Conservation (phyloP, 2,329 filamentous ascomycete species). For the Lasiodiplodia sp. region DNA sequence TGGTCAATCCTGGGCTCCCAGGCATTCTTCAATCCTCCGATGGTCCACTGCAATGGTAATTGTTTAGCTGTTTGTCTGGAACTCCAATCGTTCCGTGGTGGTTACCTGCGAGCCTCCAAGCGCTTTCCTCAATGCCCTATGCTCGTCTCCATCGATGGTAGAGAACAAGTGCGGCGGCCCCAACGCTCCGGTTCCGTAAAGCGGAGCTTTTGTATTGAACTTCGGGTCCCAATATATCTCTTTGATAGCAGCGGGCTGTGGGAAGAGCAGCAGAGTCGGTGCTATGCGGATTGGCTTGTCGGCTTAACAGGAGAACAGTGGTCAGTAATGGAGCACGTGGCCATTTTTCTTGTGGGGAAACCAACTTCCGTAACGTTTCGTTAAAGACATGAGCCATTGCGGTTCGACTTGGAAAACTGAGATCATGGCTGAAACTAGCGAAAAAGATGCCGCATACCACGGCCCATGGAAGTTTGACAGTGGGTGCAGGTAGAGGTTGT, state of each 20-base stretch:
- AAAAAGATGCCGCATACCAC: constrained; percentile 23
- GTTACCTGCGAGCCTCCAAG: constrained; percentile 37
- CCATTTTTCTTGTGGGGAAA: constrained; percentile 26
- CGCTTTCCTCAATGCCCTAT: constrained; percentile 47
- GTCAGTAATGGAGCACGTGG: neutral
- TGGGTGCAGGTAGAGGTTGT: constrained; percentile 23
- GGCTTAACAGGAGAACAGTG: constrained; percentile 29
- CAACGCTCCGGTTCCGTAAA: constrained; percentile 48
- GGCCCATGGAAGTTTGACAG: constrained; percentile 21
- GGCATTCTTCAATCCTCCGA: constrained; percentile 49
- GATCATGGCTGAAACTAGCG: constrained; percentile 34
- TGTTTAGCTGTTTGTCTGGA: neutral
- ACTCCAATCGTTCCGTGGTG: fast-evolving
- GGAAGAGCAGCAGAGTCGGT: constrained; percentile 49
- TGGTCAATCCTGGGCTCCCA: constrained; percentile 50
- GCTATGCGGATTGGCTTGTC: constrained; percentile 49
- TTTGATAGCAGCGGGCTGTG: constrained; percentile 44
- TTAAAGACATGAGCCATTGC: constrained; percentile 40
- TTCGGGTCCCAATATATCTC: constrained; percentile 52
- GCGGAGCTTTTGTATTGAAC: constrained; percentile 45
- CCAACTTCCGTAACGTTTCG: constrained; percentile 39
- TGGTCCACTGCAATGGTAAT: constrained; percentile 40
- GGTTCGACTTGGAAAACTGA: constrained; percentile 41
- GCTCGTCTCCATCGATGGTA: constrained; percentile 44
- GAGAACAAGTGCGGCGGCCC: constrained; percentile 47